Evolutionary conservation across 1,139 yeast genomes (phyloP).

Genomic region (Candida mesenterica): DNA sequence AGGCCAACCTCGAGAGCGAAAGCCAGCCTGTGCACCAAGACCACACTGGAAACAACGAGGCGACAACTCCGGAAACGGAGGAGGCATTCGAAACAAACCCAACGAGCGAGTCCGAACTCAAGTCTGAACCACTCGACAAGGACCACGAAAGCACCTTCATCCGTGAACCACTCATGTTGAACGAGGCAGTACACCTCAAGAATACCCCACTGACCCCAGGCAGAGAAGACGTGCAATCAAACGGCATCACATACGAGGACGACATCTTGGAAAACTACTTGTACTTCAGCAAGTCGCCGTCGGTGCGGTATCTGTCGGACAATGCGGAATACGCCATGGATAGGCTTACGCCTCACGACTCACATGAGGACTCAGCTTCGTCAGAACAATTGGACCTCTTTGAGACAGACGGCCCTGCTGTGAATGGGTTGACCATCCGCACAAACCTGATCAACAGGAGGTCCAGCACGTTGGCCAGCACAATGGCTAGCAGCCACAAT

Average conservation of each 20-base stretch:
- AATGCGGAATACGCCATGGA: background rate
- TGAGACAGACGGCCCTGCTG: constrained; percentile 36
- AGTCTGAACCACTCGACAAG: too few relatives aligned
- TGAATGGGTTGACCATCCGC: constrained; percentile 40
- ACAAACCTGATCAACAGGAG: constrained; percentile 27
- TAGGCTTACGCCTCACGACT: too few relatives aligned
- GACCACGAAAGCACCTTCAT: too few relatives aligned
- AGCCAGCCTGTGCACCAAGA: too few relatives aligned
- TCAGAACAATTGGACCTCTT: constrained; percentile 22
- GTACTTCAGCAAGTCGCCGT: constrained; percentile 24
- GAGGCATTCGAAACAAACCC: too few relatives aligned
- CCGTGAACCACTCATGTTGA: background rate
- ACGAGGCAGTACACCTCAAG: too few relatives aligned
- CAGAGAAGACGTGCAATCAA: background rate
- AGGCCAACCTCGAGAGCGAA: too few relatives aligned
- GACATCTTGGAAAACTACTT: constrained; percentile 38
- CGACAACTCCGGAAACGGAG: too few relatives aligned
- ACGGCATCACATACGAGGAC: constrained; percentile 17
- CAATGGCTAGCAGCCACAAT: constrained; percentile 5
- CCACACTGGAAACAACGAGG: too few relatives aligned
- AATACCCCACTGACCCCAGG: too few relatives aligned
- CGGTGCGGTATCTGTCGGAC: constrained; percentile 10
- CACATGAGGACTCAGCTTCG: constrained; percentile 9
- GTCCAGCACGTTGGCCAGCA: constrained; percentile 4
- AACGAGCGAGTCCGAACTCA: too few relatives aligned